Base-by-base conservation (phyloP, 1,284 basidiomycete genomes). In the Ceratobasidium sp. region DNA sequence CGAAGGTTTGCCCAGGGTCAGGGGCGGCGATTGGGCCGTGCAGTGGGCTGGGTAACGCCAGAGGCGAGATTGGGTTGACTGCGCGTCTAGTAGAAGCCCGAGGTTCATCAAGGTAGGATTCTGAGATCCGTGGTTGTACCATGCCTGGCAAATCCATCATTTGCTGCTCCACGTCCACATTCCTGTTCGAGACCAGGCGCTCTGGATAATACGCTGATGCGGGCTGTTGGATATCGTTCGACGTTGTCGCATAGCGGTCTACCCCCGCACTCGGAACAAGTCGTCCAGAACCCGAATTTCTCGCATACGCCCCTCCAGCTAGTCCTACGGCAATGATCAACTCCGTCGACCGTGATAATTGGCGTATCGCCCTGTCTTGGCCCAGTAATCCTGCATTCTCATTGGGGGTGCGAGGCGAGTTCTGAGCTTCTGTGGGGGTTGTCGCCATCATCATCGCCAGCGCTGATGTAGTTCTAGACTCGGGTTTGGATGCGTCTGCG, bases 401-500 rank as follows among this genome's bases (percentile, higher is more conserved):
- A n/a, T 49, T 64, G 4, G 62, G 62, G 29, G 27, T 64, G 4
- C 31, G 29, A 5, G 62, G 62, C 11, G 62, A 61, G n/a, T 16
- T 6, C 6, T 19, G 27, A 11, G 29, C 22, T 46, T 13, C 14
- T 46, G 43, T 16, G 16, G 43, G 43, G 4, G 43, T 46, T 46
- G 43, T n/a, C 43, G 19, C 43, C 43, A 46, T 9, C 8, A 53
- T 27, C 27, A n/a, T 16, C 16, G n/a, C 3, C n/a, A 43, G 22
- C 4, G 59, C 37, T n/a, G 59, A 62, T 27, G 59, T 1, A 19
- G 49, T 34, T 27, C 43, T 27, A 34, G 54, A 8, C 54, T 31
- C 54, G 24, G 43, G 43, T 49, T 64, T 64, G 43, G 27, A 49
- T 19, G 14, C 62, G 43, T 64, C 62, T 29, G 62, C 62, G 24